These are phyloP conservation scores for Aspergillus awamori DNA, from an alignment of 2,329 filamentous ascomycete genomes.

Conservation along the genomic window DNA sequence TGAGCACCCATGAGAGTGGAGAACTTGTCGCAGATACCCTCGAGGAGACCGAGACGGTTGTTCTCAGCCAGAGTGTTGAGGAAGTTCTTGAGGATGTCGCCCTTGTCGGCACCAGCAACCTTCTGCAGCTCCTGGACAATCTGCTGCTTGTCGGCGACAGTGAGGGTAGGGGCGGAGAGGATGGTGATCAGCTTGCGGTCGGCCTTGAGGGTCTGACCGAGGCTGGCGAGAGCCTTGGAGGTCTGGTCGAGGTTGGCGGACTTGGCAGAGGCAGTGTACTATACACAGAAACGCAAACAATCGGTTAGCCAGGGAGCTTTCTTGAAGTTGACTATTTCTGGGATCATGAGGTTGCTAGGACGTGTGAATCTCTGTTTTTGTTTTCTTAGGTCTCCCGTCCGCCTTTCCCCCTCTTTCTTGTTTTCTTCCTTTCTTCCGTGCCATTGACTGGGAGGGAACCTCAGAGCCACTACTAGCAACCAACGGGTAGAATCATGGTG, in stretches of 20 bases:
- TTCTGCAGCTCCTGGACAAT: constrained; percentile 89
- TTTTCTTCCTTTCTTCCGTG: neutral
- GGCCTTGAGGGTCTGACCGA: constrained; percentile 73
- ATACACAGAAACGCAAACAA: neutral
- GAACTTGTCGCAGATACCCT: constrained; percentile 86
- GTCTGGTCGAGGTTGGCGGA: constrained; percentile 80
- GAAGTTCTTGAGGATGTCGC: constrained; percentile 90
- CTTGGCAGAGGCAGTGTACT: constrained; percentile 98
- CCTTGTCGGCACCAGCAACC: constrained; percentile 71
- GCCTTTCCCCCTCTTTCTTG: neutral
- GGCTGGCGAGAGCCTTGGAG: constrained; percentile 73
- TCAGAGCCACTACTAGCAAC: neutral
- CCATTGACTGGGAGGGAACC: neutral
- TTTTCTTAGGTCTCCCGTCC: neutral
- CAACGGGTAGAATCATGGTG: neutral
- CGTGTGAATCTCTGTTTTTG: neutral
- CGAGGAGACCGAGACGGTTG: constrained; percentile 85
- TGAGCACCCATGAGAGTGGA: constrained; percentile 81
- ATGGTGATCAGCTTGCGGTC: constrained; percentile 79
- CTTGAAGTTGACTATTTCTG: neutral
- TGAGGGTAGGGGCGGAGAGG: constrained; percentile 79
- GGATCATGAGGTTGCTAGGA: neutral
- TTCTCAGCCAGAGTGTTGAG: constrained; percentile 88
- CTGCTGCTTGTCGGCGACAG: constrained; percentile 75
- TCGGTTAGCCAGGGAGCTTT: constrained; percentile 14